A percentile compares a stretch with the other conserved stretches of the same genome.
Evolutionary conservation across 140 eudicot species (phyloP).

Genomic region (Oenanthe javanica): DNA sequence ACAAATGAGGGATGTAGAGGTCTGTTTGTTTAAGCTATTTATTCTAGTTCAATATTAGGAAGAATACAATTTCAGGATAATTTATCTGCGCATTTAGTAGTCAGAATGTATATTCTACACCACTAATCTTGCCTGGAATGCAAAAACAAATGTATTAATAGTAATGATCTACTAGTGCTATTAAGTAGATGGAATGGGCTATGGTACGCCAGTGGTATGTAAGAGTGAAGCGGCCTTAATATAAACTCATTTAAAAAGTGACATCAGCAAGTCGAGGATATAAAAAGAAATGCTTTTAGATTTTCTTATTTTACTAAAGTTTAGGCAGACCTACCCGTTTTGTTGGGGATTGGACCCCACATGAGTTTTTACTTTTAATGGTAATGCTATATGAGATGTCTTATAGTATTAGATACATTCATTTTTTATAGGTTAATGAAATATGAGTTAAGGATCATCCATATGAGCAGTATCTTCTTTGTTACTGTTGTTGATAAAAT

Average conservation of each 20-base stretch:
- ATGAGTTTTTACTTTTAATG: neutral
- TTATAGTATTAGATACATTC: neutral
- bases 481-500: neutral
- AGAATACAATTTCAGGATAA: neutral
- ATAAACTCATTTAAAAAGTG: neutral
- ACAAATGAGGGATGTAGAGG: neutral
- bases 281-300: neutral
- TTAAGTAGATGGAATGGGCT: neutral
- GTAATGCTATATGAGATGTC: neutral
- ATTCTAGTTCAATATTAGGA: neutral
- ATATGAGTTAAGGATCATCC: neutral
- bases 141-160: neutral
- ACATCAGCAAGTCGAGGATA: neutral
- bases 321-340: neutral
- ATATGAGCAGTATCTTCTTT: neutral
- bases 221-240: neutral
- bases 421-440: neutral
- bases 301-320: neutral
- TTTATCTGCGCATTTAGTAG: neutral
- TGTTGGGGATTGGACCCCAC: neutral
- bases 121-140: neutral
- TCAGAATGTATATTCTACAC: neutral
- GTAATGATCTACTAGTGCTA: neutral
- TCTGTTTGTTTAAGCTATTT: neutral
- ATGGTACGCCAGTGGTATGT: neutral